A percentile compares a stretch with the other conserved stretches of the same genome.
These are phyloP conservation scores for Ophiostoma fasciatum DNA, from an alignment of 2,329 filamentous ascomycete species.

Conservation along the genomic window DNA sequence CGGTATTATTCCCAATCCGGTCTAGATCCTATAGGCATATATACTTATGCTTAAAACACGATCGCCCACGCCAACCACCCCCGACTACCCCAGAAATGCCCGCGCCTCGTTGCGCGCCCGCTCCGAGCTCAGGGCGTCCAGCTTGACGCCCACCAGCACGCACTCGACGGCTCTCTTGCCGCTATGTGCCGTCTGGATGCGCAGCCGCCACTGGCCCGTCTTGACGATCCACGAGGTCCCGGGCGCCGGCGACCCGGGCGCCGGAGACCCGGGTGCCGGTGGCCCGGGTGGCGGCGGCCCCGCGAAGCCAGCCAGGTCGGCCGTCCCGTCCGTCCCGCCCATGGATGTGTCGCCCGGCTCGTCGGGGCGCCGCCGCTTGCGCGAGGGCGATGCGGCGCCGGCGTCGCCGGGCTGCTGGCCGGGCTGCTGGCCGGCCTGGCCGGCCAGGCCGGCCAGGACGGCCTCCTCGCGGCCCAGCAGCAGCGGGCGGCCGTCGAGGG, in stretches of 20 bases:
- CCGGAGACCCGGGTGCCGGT: not conserved
- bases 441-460: too few species aligned
- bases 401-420: conserved; percentile 13
- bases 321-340: too few species aligned
- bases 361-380: conserved; percentile 22
- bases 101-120: conserved; percentile 49
- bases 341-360: conserved; percentile 13
- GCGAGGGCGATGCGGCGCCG: conserved; percentile 2
- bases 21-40: too few species aligned
- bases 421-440: too few species aligned
- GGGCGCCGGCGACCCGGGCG: not conserved
- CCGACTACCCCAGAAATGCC: conserved; percentile 47
- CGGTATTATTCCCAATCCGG: too few species aligned
- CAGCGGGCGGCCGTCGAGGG: conserved; percentile 40
- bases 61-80: too few species aligned
- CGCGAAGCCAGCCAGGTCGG: too few species aligned
- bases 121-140: conserved; percentile 58
- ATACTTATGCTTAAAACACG: too few species aligned
- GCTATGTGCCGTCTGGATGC: conserved; percentile 39
- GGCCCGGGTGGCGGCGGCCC: not conserved
- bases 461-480: conserved; percentile 13
- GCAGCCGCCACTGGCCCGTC: conserved; percentile 57
- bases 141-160: conserved; percentile 57
- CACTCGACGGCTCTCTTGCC: conserved; percentile 49
- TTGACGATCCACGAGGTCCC: conserved; percentile 43